phyloP scores from a whole-genome alignment of 306 rosid species.

The Vigna radiata region DNA sequence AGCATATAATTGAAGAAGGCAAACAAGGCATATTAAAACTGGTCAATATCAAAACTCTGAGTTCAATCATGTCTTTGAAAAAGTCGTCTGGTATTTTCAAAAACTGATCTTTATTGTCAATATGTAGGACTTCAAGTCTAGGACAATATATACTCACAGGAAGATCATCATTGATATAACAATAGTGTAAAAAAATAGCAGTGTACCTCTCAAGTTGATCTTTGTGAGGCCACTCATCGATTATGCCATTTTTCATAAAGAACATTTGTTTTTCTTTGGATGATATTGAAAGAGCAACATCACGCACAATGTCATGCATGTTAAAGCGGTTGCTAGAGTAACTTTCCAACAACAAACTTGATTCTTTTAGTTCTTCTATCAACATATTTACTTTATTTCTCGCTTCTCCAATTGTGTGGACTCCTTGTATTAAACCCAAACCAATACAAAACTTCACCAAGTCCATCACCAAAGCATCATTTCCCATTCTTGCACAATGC shows the following conservation, averaged over 20 bases:
- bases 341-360: constrained; percentile 8
- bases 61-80: constrained; percentile 27
- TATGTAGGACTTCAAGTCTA: constrained; percentile 15
- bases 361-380: constrained; percentile 9
- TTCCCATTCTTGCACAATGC: constrained; percentile 36
- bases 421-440: constrained; percentile 13
- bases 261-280: constrained; percentile 6
- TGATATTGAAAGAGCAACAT: constrained; percentile 38
- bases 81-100: constrained; percentile 5
- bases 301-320: constrained; percentile 32
- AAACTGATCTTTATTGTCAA: not conserved
- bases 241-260: not conserved
- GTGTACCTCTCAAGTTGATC: constrained; percentile 24
- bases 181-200: not conserved
- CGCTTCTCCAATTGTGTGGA: constrained; percentile 20
- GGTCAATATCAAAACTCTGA: constrained; percentile 2
- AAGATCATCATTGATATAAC: constrained; percentile 16
- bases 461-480: constrained; percentile 23
- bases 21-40: not conserved
- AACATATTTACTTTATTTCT: not conserved
- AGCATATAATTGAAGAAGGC: constrained; percentile 11
- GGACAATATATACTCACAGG: not conserved
- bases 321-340: not conserved
- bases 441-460: constrained; percentile 32
- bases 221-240: constrained; percentile 37